These are phyloP conservation scores for Colletotrichum limetticola DNA, from an alignment of 2,329 filamentous ascomycete species.

Conservation along the genomic window DNA sequence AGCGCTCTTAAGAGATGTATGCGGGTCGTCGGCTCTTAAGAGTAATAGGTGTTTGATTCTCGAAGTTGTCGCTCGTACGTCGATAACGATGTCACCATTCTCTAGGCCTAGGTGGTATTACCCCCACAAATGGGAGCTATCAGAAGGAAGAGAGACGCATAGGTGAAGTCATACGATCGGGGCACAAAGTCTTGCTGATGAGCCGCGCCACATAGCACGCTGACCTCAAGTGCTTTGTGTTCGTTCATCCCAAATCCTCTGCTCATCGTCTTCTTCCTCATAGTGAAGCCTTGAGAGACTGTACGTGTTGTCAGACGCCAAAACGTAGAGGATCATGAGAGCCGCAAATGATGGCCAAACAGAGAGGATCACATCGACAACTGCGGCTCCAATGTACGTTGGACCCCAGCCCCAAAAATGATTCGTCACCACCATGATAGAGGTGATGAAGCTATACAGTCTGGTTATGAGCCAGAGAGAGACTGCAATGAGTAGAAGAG, in stretches of 20 bases:
- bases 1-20: fast-evolving
- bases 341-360: neutral
- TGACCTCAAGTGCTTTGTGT: neutral
- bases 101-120: neutral
- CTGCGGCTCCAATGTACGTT: neutral
- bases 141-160: neutral
- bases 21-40: neutral
- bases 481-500: neutral
- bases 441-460: neutral
- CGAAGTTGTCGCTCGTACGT: neutral
- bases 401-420: neutral
- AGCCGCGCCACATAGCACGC: neutral
- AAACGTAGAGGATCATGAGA: neutral
- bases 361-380: neutral
- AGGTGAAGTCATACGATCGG: neutral
- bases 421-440: neutral
- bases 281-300: neutral
- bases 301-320: neutral
- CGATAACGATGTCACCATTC: neutral
- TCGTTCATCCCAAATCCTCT: neutral
- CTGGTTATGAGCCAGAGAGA: constrained; percentile 1
- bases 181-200: neutral
- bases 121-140: no score
- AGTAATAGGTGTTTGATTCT: neutral
- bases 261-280: neutral